Evolutionary conservation across 805 yeast species (phyloP), one percentile per base, ranked within the genome.

Genomic region (Metschnikowia proteae): DNA sequence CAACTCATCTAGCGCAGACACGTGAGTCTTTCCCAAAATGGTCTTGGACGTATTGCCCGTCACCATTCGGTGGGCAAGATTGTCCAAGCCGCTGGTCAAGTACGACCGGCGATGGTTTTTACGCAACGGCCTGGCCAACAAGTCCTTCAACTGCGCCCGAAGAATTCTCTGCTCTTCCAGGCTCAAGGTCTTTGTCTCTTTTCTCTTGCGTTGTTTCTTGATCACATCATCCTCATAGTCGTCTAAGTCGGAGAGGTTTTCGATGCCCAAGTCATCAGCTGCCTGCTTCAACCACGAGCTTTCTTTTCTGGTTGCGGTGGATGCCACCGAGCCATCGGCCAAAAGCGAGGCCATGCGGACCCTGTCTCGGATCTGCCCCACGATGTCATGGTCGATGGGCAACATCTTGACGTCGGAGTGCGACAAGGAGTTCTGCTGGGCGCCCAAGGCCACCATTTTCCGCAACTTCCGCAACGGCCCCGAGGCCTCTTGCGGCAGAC

Each of bases 401-500:
- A 94, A 73, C 37, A 83, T 69, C 52, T 83, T 81, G 43, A 87
- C 80, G 65, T 84, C 83, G 46, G 69, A 70, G 38, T 68, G 66
- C 45, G 68, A 60, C 49, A 70, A 68, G 41, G 70, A 54, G 43
- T 67, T 67, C 10, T 59, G 22, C 17, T 52, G 55, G 4, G 61
- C 49, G 17, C 62, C 55, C 45, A 66, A 67, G 1, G 80, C 71
- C 45, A 84, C 75, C 11, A 81, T 62, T 49, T 75, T 81, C 58
- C 92, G 74, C 47, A 92, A 75, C 66, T 87, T 88, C 60, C 81
- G 77, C 53, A 91, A 73, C 0, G 98, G 91, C 0, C 96, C 96
- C 48, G 89, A 77, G 0, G 95, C 89, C 63, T 94, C 99, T 51
- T 87, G 90, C 11, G 97, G 97, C 4, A 96, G 87, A 60, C 97